Base-by-base conservation (phyloP, 2,329 filamentous ascomycete genomes). In the Chlorencoelia australis region DNA sequence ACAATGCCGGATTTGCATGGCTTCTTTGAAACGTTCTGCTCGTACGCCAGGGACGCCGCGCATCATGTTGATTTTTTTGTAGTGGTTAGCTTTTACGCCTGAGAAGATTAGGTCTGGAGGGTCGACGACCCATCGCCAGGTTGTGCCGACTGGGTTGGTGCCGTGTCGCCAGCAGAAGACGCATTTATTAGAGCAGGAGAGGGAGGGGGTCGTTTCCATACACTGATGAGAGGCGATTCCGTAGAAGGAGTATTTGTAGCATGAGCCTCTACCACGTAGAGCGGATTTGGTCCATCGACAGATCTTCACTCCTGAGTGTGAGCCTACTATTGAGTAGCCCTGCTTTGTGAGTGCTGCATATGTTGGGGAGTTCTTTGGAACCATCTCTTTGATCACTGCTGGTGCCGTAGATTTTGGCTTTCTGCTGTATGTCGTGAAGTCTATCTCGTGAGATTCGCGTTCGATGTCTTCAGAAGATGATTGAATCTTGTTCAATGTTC, bases 121-220 rank as follows among this genome's bases (percentile, higher is more conserved):
- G 55, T 96, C 91, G 19, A 95, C 85, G 33, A 88, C 76, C 89
- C 89, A 98, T 42, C 89, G 79, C 89, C 91, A 96, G 4, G 82
- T 94, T 3, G 91, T 96, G 31, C 88, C 88, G 0, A 96, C 91
- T 0, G 89, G 89, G 57, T 96, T 98, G 0, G 91, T 96, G 35
- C 89, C 91, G 56, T 96, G 91, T 5, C 91, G 79, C 91, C 89
- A 98, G 69, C 89, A 98, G 61, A 96, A 98, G 47, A 98, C 86
- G 59, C 91, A 96, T 60, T 98, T 96, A 66, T 96, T 96, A 44
- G 82, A 91, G 68, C 89, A 98, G 7, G 86, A 94, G 4, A 98
- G 73, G 0, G 88, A 94, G 0, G 89, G 89, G 0, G 89, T 96
- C 2, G 89, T 89, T 62, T 98, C 89, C 91, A 98, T 98, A 61